Base-by-base conservation (phyloP, 2,329 filamentous ascomycete genomes). In the Diplodia corticola region DNA sequence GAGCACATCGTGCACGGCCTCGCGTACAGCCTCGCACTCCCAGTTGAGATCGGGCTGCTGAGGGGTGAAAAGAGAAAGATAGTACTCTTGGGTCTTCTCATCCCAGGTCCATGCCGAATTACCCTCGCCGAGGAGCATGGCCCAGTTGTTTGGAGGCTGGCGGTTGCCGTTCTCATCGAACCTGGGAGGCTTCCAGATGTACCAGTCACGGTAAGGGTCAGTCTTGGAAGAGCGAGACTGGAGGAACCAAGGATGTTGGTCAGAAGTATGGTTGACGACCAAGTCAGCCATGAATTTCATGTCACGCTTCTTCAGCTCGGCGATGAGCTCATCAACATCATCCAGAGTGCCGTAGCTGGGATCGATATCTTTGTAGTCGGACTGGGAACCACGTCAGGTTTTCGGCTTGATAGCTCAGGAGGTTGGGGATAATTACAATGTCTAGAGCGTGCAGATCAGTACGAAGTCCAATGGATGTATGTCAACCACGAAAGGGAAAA, bases 191-290 rank as follows among this genome's bases (percentile, higher is more conserved):
- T 83, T 82, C 89, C 89, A 91, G 70, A 89, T 87, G 71, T 90
- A 91, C 88, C 89, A 92, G 74, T 90, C 83, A 1, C 89, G 81
- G 73, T 90, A 90, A 10, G 87, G 82, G 71, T 82, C 89, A 69
- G 85, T 80, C 66, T 82, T 86, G 48, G 85, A 87, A 40, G 84
- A 84, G 60, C 86, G 81, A 2, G 87, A 89, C 72, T 91, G 84
- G 55, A 85, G 81, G 77, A 92, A 92, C 89, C 89, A 93, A 3
- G 82, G 81, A 71, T 91, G 88, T 73, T 91, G 20, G 69, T 89
- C 85, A 2, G 87, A 90, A 0, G 90, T 92, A 74, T 94, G 91
- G 70, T 93, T 94, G 68, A 93, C 84, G 1, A 93, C 91, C 3
- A 93, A 80, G 72, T 93, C 90, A 67, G 93, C 83, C 66, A 93